Base-by-base conservation (phyloP, 768 basidiomycete species). In the Amanita pallidorosea region DNA sequence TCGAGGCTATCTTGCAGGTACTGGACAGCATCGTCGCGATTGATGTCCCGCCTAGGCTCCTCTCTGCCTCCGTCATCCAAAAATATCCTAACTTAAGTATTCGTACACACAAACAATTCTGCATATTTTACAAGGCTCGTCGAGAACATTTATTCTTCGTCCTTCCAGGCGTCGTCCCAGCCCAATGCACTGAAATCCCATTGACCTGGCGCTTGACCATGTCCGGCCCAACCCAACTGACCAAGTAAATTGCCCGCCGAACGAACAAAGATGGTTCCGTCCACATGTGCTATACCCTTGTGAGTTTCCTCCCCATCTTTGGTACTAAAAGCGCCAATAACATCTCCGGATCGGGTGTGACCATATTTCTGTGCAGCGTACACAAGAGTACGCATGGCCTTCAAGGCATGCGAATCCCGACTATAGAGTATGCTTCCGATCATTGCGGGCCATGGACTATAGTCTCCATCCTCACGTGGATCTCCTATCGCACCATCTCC, bases 171-270 rank as follows among this genome's bases (percentile, higher is more conserved):
- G 7, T 71, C 77, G 51, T 81, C 77, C 77, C 79, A 81, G 1
- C 79, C 80, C 36, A 80, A 62, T 3, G 70, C 79, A 59, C 74
- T 77, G 25, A 70, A 53, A 61, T 81, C 80, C 81, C 81, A 82
- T 31, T 57, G 51, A 2, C 57, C 37, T 15, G 63, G 69, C 37
- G 63, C 53, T 60, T 81, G 72, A 3, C 80, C 80, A 62, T 74
- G 64, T 7, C 66, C 59, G 1, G 74, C 72, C 80, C 79, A 82
- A 0, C 80, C 77, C 55, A 81, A 61, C 11, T 65, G 71, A 43
- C 79, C 67, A 72, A 78, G 70, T 63, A 79, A 55, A 29, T 78
- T 67, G 0, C 79, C 80, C 6, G 79, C 80, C 13, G 78, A 73
- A 37, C 80, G 64, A 4, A 77, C 69, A 56, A 82, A 82, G 17